These are phyloP conservation scores for Neurospora pannonica DNA, from an alignment of 495 filamentous ascomycete genomes.

Conservation along the genomic window DNA sequence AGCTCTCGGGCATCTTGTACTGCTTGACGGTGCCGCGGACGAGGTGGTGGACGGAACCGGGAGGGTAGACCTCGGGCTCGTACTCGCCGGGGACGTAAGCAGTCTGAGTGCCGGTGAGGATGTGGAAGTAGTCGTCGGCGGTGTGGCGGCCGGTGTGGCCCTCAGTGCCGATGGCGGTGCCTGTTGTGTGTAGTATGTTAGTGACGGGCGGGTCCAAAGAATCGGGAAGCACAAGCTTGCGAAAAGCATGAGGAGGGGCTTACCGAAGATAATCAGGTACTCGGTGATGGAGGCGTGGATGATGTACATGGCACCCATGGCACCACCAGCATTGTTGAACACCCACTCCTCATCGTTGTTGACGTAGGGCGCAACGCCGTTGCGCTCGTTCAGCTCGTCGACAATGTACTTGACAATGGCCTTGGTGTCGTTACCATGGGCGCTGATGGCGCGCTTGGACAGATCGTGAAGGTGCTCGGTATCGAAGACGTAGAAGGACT, in stretches of 20 bases:
- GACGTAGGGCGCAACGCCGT: constrained; percentile 36
- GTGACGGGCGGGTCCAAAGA: background rate
- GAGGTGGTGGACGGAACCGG: constrained; percentile 70
- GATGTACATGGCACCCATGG: constrained; percentile 86
- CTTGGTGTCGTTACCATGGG: constrained; percentile 62
- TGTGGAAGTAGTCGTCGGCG: constrained; percentile 89
- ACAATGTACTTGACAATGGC: constrained; percentile 59
- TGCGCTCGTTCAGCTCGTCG: constrained; percentile 37
- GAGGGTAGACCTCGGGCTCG: constrained; percentile 64
- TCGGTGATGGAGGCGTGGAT: constrained; percentile 70
- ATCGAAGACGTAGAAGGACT: constrained; percentile 70
- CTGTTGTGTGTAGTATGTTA: constrained; percentile 21
- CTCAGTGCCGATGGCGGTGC: constrained; percentile 79
- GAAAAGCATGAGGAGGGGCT: constrained; percentile 4
- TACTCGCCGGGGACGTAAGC: constrained; percentile 63
- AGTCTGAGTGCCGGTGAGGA: constrained; percentile 63
- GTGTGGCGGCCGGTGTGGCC: constrained; percentile 81
- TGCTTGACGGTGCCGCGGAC: constrained; percentile 69
- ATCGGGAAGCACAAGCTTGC: background rate
- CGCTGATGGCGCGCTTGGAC: constrained; percentile 51
- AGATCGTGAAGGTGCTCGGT: constrained; percentile 59
- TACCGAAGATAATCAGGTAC: constrained; percentile 72
- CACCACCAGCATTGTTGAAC: constrained; percentile 72
- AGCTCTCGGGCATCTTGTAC: constrained; percentile 71
- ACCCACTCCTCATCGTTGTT: constrained; percentile 58